Evolutionary conservation across 129 eudicot species (phyloP).

Genomic region (Flaveria trinervia): DNA sequence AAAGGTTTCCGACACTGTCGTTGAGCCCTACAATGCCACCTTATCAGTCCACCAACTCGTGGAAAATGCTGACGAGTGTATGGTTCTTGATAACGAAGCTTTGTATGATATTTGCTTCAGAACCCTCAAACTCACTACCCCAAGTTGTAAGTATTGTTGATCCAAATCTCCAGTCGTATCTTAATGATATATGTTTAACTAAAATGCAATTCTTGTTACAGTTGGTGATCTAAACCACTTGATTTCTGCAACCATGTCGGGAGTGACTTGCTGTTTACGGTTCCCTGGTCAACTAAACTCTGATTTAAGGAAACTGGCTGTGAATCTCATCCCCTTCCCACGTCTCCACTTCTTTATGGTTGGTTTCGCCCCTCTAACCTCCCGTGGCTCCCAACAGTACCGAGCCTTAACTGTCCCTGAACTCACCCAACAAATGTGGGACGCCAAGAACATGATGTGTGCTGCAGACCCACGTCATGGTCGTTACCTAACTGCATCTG

Average conservation of each 20-base stretch:
- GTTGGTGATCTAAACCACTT: slow-evolving; percentile 72
- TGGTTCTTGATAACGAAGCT: slow-evolving; percentile 51
- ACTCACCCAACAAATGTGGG: slow-evolving; percentile 88
- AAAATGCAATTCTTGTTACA: slow-evolving; percentile 19
- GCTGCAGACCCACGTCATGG: slow-evolving; percentile 85
- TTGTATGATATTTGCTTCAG: slow-evolving; percentile 48
- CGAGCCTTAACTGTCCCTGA: slow-evolving; percentile 65
- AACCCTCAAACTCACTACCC: slow-evolving; percentile 49
- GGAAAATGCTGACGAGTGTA: slow-evolving; percentile 47
- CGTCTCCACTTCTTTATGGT: slow-evolving; percentile 76
- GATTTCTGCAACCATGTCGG: slow-evolving; percentile 72
- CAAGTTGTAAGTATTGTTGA: slow-evolving; percentile 38
- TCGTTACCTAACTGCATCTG: slow-evolving; percentile 69
- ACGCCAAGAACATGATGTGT: slow-evolving; percentile 80
- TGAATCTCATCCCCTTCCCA: slow-evolving; percentile 68
- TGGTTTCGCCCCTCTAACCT: slow-evolving; percentile 67
- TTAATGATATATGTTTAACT: not conserved
- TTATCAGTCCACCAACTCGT: slow-evolving; percentile 49
- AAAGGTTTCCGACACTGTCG: slow-evolving; percentile 47
- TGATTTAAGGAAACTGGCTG: slow-evolving; percentile 57
- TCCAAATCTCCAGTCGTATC: not conserved
- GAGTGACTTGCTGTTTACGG: slow-evolving; percentile 63
- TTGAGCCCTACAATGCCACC: slow-evolving; percentile 50
- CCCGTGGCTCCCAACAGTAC: slow-evolving; percentile 71
- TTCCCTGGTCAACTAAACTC: slow-evolving; percentile 74